Conservation (phyloP, 2,329 filamentous ascomycete genomes). For the Claviceps sp. region DNA sequence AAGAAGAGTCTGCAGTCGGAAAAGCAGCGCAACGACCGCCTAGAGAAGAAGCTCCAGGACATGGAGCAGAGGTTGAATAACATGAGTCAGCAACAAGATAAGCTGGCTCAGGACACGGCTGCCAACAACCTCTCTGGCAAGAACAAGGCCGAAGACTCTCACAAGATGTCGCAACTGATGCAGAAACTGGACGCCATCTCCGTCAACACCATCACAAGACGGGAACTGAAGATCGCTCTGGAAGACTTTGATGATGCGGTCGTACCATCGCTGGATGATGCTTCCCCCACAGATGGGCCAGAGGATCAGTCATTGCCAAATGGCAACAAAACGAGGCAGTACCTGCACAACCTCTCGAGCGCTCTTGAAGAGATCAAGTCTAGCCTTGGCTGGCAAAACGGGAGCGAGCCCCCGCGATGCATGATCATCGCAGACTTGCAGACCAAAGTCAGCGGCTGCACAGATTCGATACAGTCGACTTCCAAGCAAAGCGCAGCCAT, state of each 20-base stretch:
- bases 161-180: neutral
- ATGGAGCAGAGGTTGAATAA: conserved; percentile 6
- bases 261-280: neutral
- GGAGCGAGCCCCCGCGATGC: neutral
- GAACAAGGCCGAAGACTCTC: neutral
- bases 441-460: neutral
- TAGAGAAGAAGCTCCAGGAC: conserved; percentile 16
- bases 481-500: neutral
- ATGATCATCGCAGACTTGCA: neutral
- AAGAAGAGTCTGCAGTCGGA: conserved; percentile 2
- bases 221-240: conserved; percentile 1
- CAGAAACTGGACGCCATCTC: neutral
- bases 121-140: neutral
- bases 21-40: conserved; percentile 5
- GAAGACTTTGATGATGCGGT: conserved; percentile 1
- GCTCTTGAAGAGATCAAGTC: neutral
- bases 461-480: neutral
- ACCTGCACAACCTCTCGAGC: neutral
- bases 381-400: neutral
- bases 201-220: neutral
- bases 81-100: neutral
- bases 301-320: neutral
- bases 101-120: neutral
- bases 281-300: neutral
- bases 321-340: neutral